Percentiles rank a stretch among this genome's conserved stretches.
These are phyloP conservation scores for Kwoniella shandongensis DNA, from an alignment of 768 basidiomycete species.

Conservation along the genomic window DNA sequence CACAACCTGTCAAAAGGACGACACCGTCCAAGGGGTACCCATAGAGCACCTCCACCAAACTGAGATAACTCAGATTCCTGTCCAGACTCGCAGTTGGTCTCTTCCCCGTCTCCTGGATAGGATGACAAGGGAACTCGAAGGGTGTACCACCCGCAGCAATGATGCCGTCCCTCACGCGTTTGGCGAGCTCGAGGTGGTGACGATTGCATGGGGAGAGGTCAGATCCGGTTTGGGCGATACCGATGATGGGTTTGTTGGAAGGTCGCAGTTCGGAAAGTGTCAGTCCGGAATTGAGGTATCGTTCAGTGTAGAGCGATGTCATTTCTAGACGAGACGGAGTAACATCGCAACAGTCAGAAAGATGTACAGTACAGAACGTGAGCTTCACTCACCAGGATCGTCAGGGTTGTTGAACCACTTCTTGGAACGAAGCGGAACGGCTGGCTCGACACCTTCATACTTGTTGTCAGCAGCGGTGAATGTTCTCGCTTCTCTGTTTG, in stretches of 20 bases:
- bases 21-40: slow-evolving; percentile 53
- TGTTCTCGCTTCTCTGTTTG: slow-evolving; percentile 9
- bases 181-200: slow-evolving; percentile 49
- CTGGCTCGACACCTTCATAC: slow-evolving; percentile 38
- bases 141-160: slow-evolving; percentile 52
- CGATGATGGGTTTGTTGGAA: slow-evolving; percentile 42
- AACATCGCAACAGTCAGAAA: not conserved
- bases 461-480: slow-evolving; percentile 40
- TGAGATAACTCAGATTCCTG: slow-evolving; percentile 49
- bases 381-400: slow-evolving; percentile 37
- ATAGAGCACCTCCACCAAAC: slow-evolving; percentile 49
- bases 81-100: slow-evolving; percentile 51
- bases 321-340: slow-evolving; percentile 32
- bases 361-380: not conserved
- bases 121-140: slow-evolving; percentile 53
- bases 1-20: slow-evolving; percentile 49
- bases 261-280: slow-evolving; percentile 26
- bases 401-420: slow-evolving; percentile 45
- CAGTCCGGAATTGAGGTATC: slow-evolving; percentile 43
- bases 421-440: slow-evolving; percentile 43
- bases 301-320: slow-evolving; percentile 40
- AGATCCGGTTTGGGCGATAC: slow-evolving; percentile 51
- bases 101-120: slow-evolving; percentile 52
- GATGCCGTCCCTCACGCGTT: slow-evolving; percentile 51
- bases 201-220: slow-evolving; percentile 52